Percentiles rank a stretch among this genome's conserved stretches.
Evolutionary conservation across 139 green algal species (phyloP).

Genomic region (Chlamydomonas asymmetrica): DNA sequence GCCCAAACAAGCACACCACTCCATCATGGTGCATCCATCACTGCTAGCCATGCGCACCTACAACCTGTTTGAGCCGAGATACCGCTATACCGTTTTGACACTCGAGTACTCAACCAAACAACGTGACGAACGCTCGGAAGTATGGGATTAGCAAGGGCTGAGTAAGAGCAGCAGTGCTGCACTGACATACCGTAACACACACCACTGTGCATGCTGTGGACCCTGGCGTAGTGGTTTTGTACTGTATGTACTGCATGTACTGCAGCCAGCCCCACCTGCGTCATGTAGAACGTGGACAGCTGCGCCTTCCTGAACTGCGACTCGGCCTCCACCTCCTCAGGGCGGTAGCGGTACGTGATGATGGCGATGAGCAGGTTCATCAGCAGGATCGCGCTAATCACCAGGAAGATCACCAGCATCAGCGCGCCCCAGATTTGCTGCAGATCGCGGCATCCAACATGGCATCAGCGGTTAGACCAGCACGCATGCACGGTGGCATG

Average conservation of each 20-base stretch:
- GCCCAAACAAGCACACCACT: too few relatives aligned
- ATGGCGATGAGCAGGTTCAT: slow-evolving; percentile 50
- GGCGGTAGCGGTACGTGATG: slow-evolving; percentile 47
- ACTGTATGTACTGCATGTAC: background rate
- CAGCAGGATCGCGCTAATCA: slow-evolving; percentile 38
- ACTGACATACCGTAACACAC: too few relatives aligned
- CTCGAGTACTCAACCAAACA: too few relatives aligned
- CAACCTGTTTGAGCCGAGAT: too few relatives aligned
- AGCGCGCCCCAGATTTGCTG: slow-evolving; percentile 11
- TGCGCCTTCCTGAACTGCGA: slow-evolving; percentile 28
- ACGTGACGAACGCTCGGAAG: too few relatives aligned
- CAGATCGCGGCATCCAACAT: background rate
- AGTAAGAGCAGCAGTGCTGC: too few relatives aligned
- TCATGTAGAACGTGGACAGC: slow-evolving; percentile 28
- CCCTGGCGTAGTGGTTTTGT: background rate
- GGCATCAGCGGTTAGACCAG: background rate
- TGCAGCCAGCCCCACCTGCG: background rate
- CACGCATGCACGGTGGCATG: background rate
- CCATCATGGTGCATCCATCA: too few relatives aligned
- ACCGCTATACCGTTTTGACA: too few relatives aligned
- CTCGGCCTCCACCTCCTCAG: slow-evolving; percentile 33
- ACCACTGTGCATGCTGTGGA: too few relatives aligned
- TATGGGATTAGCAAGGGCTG: too few relatives aligned
- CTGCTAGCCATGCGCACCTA: too few relatives aligned
- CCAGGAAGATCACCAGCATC: slow-evolving; percentile 24